These are phyloP conservation scores for Arthromyces matolae DNA, from an alignment of 768 basidiomycete genomes.

Conservation along the genomic window DNA sequence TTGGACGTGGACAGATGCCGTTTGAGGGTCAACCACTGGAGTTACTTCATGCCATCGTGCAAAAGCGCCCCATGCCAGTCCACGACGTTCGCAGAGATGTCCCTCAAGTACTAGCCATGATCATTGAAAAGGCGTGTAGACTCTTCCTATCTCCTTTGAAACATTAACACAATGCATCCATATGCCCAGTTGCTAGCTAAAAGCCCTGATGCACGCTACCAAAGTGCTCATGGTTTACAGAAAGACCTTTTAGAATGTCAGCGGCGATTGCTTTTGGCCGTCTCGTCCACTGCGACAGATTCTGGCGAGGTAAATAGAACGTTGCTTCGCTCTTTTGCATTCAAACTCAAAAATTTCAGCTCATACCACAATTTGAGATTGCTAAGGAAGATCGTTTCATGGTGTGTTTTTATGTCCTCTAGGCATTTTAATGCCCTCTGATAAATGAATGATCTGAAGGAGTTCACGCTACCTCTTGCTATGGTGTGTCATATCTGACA, in stretches of 20 bases:
- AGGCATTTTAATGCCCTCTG: not conserved
- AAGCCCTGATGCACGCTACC: slow-evolving; percentile 64
- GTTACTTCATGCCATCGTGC: slow-evolving; percentile 65
- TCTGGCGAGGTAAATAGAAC: slow-evolving; percentile 49
- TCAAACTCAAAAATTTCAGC: slow-evolving; percentile 29
- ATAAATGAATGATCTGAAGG: slow-evolving; percentile 31
- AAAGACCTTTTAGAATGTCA: slow-evolving; percentile 68
- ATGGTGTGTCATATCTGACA: slow-evolving; percentile 40
- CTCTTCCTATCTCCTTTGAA: not conserved
- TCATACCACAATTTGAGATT: slow-evolving; percentile 68
- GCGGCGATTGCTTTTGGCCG: slow-evolving; percentile 53
- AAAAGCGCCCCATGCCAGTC: slow-evolving; percentile 70
- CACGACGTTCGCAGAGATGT: slow-evolving; percentile 72
- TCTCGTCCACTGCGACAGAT: slow-evolving; percentile 53
- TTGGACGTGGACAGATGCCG: slow-evolving; percentile 62
- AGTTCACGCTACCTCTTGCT: slow-evolving; percentile 66
- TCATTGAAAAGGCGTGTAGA: slow-evolving; percentile 58
- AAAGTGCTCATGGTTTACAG: slow-evolving; percentile 68
- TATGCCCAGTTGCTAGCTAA: slow-evolving; percentile 56
- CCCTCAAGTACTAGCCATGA: slow-evolving; percentile 64
- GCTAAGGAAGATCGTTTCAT: slow-evolving; percentile 61
- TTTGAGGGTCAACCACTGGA: slow-evolving; percentile 62
- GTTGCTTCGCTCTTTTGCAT: not conserved
- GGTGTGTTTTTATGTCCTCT: slow-evolving; percentile 33
- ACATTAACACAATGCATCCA: not conserved